Conservation (phyloP, 2,329 filamentous ascomycete species). For the Kalaharituber pfeilii region DNA sequence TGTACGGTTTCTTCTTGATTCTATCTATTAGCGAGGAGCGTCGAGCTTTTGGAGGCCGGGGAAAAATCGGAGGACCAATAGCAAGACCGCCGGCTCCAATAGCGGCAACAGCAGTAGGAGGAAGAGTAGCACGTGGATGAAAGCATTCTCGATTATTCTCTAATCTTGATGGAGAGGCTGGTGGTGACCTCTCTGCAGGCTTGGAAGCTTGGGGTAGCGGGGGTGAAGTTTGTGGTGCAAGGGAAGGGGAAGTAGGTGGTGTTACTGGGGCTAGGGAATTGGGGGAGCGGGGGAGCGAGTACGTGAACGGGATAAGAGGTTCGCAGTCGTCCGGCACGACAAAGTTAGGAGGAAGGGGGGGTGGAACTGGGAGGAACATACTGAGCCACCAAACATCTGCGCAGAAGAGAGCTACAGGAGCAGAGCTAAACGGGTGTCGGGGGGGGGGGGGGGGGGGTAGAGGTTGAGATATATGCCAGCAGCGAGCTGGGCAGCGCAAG, state of each 20-base stretch:
- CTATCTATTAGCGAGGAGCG: neutral
- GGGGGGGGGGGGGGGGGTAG: neutral
- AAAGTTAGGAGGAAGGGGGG: neutral
- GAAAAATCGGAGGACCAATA: neutral
- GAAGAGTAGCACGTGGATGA: no score
- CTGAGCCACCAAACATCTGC: neutral
- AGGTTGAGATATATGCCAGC: neutral
- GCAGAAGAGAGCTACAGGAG: neutral
- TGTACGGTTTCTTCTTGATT: slow-evolving; percentile 56
- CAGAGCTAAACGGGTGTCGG: no score
- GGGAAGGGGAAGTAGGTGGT: neutral
- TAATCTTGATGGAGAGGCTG: neutral
- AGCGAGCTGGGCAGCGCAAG: neutral
- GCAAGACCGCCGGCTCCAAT: neutral
- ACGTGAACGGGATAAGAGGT: neutral
- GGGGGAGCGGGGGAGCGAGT: neutral
- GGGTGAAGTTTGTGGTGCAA: neutral
- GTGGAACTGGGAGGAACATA: neutral
- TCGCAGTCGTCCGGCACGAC: neutral
- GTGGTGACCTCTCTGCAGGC: neutral
- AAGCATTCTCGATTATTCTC: no score
- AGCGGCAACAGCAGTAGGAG: no score
- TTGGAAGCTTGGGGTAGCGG: neutral
- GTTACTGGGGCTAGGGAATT: neutral
- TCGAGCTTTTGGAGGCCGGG: neutral